phyloP scores from a whole-genome alignment of 225 moss, liverwort and hornwort species.

The Thuidium tamariscinum region DNA sequence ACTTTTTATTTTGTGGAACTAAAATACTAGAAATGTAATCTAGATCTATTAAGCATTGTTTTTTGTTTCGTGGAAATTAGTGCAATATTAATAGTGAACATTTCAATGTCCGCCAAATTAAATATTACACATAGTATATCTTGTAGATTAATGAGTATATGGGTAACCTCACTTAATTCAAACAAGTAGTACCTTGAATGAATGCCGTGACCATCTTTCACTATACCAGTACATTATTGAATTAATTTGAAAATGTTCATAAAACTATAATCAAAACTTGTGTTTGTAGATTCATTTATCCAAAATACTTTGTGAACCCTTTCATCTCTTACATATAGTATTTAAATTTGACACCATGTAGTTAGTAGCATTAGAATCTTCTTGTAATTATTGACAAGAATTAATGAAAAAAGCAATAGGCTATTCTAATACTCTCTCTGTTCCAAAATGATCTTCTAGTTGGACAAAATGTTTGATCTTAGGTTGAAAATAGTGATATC shows the following conservation, averaged over 20 bases:
- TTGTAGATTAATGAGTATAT: not conserved
- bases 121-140: not conserved
- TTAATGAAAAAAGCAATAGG: no score
- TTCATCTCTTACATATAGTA: not conserved
- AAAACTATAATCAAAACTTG: not conserved
- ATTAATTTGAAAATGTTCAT: not conserved
- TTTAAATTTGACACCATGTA: no score
- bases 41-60: not conserved
- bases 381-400: not conserved
- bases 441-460: not conserved
- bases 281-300: not conserved
- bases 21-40: not conserved
- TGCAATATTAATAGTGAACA: not conserved
- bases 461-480: not conserved
- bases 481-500: fast-evolving
- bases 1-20: not conserved
- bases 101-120: fast-evolving
- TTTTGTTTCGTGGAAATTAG: not conserved
- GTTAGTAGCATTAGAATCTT: no score
- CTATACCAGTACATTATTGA: no score
- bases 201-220: not conserved
- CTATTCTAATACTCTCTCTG: not conserved
- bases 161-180: not conserved
- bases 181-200: not conserved
- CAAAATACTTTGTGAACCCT: not conserved